Evolutionary conservation across 148 eudicot species (phyloP).

Genomic region (Polygonum maritimum): DNA sequence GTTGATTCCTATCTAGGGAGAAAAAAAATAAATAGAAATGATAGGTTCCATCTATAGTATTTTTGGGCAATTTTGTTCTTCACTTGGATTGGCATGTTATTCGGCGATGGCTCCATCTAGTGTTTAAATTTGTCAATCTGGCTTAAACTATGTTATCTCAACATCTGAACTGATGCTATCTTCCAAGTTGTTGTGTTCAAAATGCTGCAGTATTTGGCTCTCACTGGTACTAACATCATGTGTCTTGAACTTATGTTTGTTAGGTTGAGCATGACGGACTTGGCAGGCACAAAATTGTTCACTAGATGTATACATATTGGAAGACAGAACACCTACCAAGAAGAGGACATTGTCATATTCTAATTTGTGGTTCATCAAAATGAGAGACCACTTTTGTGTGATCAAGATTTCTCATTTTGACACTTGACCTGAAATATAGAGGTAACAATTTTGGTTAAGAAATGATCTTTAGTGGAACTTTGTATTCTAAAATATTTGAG

Average conservation of each 20-base stretch:
- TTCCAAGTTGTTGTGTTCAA: neutral
- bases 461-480: too few species aligned
- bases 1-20: neutral
- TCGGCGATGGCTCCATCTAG: neutral
- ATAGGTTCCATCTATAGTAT: neutral
- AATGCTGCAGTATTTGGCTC: neutral
- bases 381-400: too few species aligned
- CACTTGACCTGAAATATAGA: too few species aligned
- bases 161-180: neutral
- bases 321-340: too few species aligned
- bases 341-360: too few species aligned
- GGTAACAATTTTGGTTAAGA: too few species aligned
- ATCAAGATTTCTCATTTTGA: too few species aligned
- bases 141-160: neutral
- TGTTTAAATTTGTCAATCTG: neutral
- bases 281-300: neutral
- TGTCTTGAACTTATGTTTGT: neutral
- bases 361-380: too few species aligned
- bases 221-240: neutral
- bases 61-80: neutral
- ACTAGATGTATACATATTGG: neutral
- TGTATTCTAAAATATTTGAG: too few species aligned
- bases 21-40: neutral
- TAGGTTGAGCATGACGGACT: slow-evolving; percentile 53
- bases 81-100: neutral